These are phyloP conservation scores for Tranzscheliella williamsii DNA, from an alignment of 1,284 basidiomycete genomes.

Conservation along the genomic window DNA sequence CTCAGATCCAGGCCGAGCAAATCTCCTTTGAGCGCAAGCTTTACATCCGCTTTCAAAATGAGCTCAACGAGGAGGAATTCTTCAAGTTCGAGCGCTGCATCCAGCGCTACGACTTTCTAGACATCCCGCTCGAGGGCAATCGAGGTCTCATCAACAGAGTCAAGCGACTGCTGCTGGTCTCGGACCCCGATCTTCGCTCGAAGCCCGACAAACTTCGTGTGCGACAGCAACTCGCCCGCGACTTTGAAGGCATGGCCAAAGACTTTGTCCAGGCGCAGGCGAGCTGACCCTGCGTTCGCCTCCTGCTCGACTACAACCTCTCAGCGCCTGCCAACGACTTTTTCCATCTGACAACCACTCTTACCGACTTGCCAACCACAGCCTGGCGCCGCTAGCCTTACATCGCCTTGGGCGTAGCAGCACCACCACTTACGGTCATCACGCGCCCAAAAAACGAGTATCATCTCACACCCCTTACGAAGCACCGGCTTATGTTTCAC, in stretches of 20 bases:
- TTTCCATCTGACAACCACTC: too few species aligned
- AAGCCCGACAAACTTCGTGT: slow-evolving; percentile 40
- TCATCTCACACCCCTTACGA: too few species aligned
- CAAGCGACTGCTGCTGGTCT: slow-evolving; percentile 46
- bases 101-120: slow-evolving; percentile 52
- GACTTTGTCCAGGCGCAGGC: slow-evolving; percentile 18
- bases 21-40: slow-evolving; percentile 35
- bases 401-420: too few species aligned
- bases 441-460: too few species aligned
- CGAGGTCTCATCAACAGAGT: slow-evolving; percentile 51
- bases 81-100: slow-evolving; percentile 49
- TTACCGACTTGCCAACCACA: too few species aligned
- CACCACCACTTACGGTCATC: too few species aligned
- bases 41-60: slow-evolving; percentile 44
- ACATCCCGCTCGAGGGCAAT: slow-evolving; percentile 50
- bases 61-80: slow-evolving; percentile 40
- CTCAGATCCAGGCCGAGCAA: slow-evolving; percentile 1
- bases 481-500: too few species aligned
- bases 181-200: slow-evolving; percentile 35
- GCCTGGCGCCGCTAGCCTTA: too few species aligned
- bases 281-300: too few species aligned
- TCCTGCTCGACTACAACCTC: too few species aligned
- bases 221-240: slow-evolving; percentile 45
- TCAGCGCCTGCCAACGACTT: too few species aligned
- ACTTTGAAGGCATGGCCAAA: slow-evolving; percentile 50